These are phyloP conservation scores for Blastocrithidia nonstop DNA, from an alignment of 208 protist species.

Conservation along the genomic window DNA sequence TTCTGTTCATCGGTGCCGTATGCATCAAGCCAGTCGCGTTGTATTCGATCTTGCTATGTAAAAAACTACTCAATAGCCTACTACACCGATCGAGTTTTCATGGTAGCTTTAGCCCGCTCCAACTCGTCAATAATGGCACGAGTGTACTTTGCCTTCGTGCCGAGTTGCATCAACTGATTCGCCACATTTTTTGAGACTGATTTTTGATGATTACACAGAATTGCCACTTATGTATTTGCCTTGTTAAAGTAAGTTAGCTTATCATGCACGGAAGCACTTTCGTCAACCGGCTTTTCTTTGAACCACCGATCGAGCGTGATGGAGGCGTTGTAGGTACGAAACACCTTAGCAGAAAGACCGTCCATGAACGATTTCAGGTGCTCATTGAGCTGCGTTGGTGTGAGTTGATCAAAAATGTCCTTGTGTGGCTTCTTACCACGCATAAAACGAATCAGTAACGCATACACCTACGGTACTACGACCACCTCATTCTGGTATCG, in stretches of 20 bases:
- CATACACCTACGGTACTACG: constrained; percentile 85
- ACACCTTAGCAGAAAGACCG: constrained; percentile 96
- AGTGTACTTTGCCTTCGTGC: constrained; percentile 60
- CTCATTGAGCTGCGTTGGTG: constrained; percentile 87
- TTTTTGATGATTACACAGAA: constrained; percentile 99
- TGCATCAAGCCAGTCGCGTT: constrained; percentile 74
- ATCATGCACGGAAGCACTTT: constrained; percentile 40
- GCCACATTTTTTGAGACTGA: constrained; percentile 87
- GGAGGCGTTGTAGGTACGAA: constrained; percentile 99
- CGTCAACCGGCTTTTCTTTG: constrained; percentile 71
- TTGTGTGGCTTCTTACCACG: constrained; percentile 59
- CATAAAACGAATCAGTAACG: constrained; percentile 81
- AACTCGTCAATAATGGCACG: constrained; percentile 65
- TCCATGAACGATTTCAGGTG: constrained; percentile 95
- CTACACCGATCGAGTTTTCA: constrained; percentile 51
- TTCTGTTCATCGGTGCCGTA: constrained; percentile 83
- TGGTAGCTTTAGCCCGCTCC: constrained; percentile 31
- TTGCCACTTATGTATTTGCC: constrained; percentile 96
- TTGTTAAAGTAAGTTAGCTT: constrained; percentile 96
- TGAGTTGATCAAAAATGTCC: constrained; percentile 92
- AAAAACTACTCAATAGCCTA: constrained; percentile 72
- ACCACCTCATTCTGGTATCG: constrained; percentile 88
- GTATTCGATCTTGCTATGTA: constrained; percentile 70
- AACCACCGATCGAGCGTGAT: constrained; percentile 95
- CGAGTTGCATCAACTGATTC: constrained; percentile 63